Base-by-base conservation (phyloP, 176 grass and related monocot species). In the Tillandsia fasciculata region DNA sequence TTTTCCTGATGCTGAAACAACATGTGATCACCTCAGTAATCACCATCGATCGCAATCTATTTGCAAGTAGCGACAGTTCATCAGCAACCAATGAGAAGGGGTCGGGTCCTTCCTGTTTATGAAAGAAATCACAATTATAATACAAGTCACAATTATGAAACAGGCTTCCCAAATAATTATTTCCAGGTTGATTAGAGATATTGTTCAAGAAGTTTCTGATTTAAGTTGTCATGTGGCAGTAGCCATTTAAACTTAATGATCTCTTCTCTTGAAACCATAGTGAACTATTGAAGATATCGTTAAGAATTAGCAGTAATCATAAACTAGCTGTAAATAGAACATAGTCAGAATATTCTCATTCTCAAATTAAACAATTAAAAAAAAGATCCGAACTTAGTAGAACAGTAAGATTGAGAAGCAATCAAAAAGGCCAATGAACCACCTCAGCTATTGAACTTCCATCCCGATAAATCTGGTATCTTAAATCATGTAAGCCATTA, bases 61-160 rank as follows among this genome's bases (percentile, higher is more conserved):
- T 87, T 68, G 86, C 89, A 81, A 97, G 70, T 63, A 92, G 73
- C 63, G 86, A 93, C 29, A 93, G 68, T 51, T 97, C 94, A 79
- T 97, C 89, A 63, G 86, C 82, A 58, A 97, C 94, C 70, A 97
- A 72, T 47, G 85, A 83, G 76, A 97, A 97, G 54, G 94, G 94
- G 81, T 97, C 94, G 26, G 71, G 59, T 12, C 63, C 69, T 69
- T 82, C 85, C 85, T 91, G 79, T 20, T 54, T 73, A 0, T 49
- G 75, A 2, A 59, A 59, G 2, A 12, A n/a, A 63, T 33, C 29
- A 10, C 59, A 48, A 3, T 13, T 42, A 47, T 66, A 1, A 54
- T 9, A 70, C 28, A 71, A 47, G 18, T 28, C 68, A 64, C 67
- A 58, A 17, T 23, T 26, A 57, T 58, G 73, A 50, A 8, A 42